Base-by-base conservation (phyloP, 2,329 filamentous ascomycete genomes). In the Pleoardoris graminearum region DNA sequence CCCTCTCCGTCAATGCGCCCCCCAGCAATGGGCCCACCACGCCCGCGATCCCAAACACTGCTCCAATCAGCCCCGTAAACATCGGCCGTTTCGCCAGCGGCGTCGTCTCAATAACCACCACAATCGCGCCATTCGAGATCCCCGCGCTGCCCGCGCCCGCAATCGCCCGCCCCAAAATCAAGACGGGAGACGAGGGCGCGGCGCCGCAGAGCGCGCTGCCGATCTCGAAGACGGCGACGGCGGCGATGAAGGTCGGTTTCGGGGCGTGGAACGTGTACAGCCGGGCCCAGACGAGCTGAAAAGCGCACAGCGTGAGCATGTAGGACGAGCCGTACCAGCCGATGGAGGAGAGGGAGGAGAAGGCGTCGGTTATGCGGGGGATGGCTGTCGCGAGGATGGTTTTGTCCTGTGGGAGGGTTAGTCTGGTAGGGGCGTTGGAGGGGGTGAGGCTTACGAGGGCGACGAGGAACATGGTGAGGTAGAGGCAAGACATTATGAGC, bases 51-150 rank as follows among this genome's bases (percentile, higher is more conserved):
- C 76, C 76, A 53, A 77, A 79, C 51, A 77, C 75, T 37, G 71
- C 67, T 4, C 77, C 78, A 32, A 80, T 72, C 7, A 79, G 43
- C 0, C 76, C 77, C 11, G 71, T 76, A 51, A 75, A 80, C 2
- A 75, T 68, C 1, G 78, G 78, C 21, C 79, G 65, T 41, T 76
- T 75, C 8, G 61, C 61, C 1, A 80, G 69, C 3, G 77, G 74
- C 0, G 79, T 71, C 14, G 70, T 68, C 17, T 64, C 66, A 11
- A 74, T 63, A 6, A 79, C 69, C 32, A 79, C 75, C 39, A 76
- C 67, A 48, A 77, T 74, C 8, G 74, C 74, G 32, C 78, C 79
- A 17, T 60, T 62, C 10, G 16, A 29, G 14, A 79, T 72, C 3
- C 57, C 59, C 1, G 58, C 55, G 6, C 49, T 52, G 8, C 62